These are phyloP conservation scores for Lonicera japonica DNA, from an alignment of 129 eudicot species.

Conservation along the genomic window DNA sequence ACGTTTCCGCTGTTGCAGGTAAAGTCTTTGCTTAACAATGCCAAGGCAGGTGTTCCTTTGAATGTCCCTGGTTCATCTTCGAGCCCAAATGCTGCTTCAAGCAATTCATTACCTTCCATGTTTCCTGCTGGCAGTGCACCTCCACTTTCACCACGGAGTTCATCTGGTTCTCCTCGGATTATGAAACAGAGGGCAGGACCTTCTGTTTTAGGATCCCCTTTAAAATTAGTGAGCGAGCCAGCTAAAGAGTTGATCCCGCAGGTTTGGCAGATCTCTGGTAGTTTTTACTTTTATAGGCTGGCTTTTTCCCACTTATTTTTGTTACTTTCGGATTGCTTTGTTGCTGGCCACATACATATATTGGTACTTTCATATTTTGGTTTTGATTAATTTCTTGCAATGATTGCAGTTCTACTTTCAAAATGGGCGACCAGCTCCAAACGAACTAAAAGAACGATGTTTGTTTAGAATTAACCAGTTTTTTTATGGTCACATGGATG, in stretches of 20 bases:
- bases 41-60: constrained; percentile 65
- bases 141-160: constrained; percentile 90
- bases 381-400: constrained; percentile 13
- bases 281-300: constrained; percentile 1
- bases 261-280: constrained; percentile 30
- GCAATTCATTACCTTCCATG: constrained; percentile 72
- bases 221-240: constrained; percentile 65
- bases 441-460: constrained; percentile 75
- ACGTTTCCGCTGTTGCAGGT: constrained; percentile 40
- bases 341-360: background rate
- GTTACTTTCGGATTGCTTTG: background rate
- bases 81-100: constrained; percentile 61
- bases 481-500: constrained; percentile 78
- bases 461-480: constrained; percentile 69
- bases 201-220: constrained; percentile 65
- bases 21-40: constrained; percentile 68
- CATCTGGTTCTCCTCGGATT: constrained; percentile 82
- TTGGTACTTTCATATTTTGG: constrained; percentile 1
- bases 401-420: constrained; percentile 75
- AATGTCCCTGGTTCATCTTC: constrained; percentile 48
- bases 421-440: constrained; percentile 87
- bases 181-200: constrained; percentile 72
- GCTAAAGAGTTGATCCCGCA: constrained; percentile 78
- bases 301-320: background rate
- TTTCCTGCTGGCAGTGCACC: constrained; percentile 92